phyloP scores from a whole-genome alignment of 805 yeast species.

The Candida multigemmis region DNA sequence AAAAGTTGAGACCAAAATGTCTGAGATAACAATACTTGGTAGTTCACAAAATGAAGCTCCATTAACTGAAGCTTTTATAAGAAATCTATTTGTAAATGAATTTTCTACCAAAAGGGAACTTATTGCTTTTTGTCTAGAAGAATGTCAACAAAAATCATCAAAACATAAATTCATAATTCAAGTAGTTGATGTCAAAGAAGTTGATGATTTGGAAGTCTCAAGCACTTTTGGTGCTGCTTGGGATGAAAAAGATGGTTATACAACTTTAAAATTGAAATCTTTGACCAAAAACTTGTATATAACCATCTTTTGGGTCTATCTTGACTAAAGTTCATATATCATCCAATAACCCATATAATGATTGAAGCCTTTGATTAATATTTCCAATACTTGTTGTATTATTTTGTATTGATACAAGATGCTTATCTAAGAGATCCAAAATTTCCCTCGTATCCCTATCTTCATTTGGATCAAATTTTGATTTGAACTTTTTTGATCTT shows the following conservation, averaged over 20 bases:
- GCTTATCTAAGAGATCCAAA: conserved; percentile 7
- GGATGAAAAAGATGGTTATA: conserved; percentile 51
- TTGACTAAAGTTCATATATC: not conserved
- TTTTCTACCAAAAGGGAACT: conserved; percentile 10
- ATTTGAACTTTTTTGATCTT: not conserved
- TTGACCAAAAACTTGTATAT: conserved; percentile 1
- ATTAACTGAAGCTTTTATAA: conserved; percentile 8
- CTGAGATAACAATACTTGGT: not conserved
- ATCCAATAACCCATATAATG: not conserved
- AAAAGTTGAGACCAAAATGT: not conserved
- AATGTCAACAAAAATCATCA: conserved; percentile 37
- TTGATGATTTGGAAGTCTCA: conserved; percentile 12
- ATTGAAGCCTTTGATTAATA: no score
- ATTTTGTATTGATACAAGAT: conserved; percentile 7
- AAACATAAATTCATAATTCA: conserved; percentile 49
- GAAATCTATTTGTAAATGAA: conserved; percentile 4
- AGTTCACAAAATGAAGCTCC: conserved; percentile 14
- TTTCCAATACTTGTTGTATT: no score
- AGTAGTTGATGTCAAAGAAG: conserved; percentile 21
- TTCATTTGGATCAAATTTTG: conserved; percentile 8
- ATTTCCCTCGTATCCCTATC: conserved; percentile 11
- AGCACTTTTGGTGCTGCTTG: conserved; percentile 46
- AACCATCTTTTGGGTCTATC: conserved; percentile 6
- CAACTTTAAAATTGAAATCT: conserved; percentile 20
- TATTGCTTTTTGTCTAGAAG: conserved; percentile 20